These are phyloP conservation scores for Aspergillus cejpii DNA, from an alignment of 2,329 filamentous ascomycete genomes.

Conservation along the genomic window DNA sequence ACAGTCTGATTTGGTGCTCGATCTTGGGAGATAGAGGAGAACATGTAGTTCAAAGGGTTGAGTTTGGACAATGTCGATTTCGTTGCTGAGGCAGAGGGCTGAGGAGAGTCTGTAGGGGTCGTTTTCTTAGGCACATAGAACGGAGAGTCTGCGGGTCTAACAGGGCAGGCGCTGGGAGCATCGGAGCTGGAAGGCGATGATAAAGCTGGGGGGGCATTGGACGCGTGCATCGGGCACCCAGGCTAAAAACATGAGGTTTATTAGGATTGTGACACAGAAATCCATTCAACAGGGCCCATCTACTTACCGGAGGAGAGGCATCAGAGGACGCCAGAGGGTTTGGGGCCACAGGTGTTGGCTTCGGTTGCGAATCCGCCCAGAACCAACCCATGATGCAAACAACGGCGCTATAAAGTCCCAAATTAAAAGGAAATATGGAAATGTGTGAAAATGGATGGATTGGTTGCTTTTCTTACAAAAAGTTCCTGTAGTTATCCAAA, in stretches of 20 bases:
- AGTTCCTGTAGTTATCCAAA: neutral
- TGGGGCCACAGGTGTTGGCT: constrained; percentile 38
- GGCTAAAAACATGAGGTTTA: constrained; percentile 44
- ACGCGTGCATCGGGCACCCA: constrained; percentile 63
- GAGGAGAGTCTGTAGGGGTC: constrained; percentile 27
- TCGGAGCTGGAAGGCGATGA: constrained; percentile 27
- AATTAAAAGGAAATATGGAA: constrained; percentile 9
- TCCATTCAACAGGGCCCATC: neutral
- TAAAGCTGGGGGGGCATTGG: constrained; percentile 26
- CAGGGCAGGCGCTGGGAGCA: constrained; percentile 39
- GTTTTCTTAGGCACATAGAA: constrained; percentile 38
- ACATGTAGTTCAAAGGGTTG: constrained; percentile 94
- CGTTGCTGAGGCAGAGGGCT: constrained; percentile 23
- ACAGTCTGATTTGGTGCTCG: constrained; percentile 66
- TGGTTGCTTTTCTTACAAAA: neutral
- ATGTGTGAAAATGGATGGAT: neutral
- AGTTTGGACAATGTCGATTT: constrained; percentile 56
- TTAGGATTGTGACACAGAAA: constrained; percentile 12
- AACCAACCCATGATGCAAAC: constrained; percentile 58
- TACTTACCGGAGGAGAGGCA: constrained; percentile 51
- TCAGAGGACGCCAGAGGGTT: constrained; percentile 44
- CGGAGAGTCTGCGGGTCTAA: constrained; percentile 46
- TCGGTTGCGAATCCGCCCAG: constrained; percentile 53
- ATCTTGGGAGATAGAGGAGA: constrained; percentile 72
- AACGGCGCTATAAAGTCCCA: constrained; percentile 8